A percentile compares a stretch with the other conserved stretches of the same genome.
phyloP scores from a whole-genome alignment of 768 basidiomycete species.

The Peribolospora kevripleyi region DNA sequence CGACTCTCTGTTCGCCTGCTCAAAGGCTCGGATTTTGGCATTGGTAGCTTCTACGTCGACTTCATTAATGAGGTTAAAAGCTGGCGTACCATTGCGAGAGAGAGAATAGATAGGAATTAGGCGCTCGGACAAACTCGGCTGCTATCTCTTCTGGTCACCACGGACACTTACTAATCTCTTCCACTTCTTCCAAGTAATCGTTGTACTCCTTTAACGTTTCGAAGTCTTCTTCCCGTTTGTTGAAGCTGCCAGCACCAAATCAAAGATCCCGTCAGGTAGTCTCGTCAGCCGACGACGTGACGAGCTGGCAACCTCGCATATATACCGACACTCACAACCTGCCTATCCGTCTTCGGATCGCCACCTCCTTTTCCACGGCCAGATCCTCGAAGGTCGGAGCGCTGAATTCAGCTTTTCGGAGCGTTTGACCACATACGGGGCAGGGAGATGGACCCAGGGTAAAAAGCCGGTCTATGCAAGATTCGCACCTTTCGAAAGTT shows the following conservation, averaged over 20 bases:
- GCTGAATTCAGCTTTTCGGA: constrained; percentile 81
- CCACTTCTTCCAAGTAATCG: constrained; percentile 86
- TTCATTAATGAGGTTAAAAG: constrained; percentile 85
- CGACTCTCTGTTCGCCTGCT: constrained; percentile 51
- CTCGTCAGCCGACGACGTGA: not conserved
- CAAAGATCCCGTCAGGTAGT: not conserved
- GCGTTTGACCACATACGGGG: constrained; percentile 66
- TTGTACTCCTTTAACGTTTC: constrained; percentile 54
- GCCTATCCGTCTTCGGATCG: constrained; percentile 58
- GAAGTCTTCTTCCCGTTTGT: constrained; percentile 82
- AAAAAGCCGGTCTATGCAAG: constrained; percentile 87
- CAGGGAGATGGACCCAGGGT: constrained; percentile 89
- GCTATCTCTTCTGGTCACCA: too few relatives aligned
- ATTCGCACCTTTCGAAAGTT: constrained; percentile 57
- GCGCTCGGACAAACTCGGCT: not conserved
- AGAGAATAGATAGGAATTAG: not conserved
- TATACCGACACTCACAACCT: constrained; percentile 40
- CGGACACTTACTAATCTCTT: constrained; percentile 46
- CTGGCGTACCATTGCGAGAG: constrained; percentile 22
- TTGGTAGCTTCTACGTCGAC: constrained; percentile 61
- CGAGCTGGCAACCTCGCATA: not conserved
- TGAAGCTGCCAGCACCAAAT: constrained; percentile 40
- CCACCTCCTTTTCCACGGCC: constrained; percentile 79
- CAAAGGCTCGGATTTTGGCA: constrained; percentile 50
- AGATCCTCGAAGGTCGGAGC: constrained; percentile 89